Evolutionary conservation across 2,329 filamentous ascomycete genomes (phyloP), one percentile per base, ranked within the genome.

Genomic region (Clonostachys chloroleuca): DNA sequence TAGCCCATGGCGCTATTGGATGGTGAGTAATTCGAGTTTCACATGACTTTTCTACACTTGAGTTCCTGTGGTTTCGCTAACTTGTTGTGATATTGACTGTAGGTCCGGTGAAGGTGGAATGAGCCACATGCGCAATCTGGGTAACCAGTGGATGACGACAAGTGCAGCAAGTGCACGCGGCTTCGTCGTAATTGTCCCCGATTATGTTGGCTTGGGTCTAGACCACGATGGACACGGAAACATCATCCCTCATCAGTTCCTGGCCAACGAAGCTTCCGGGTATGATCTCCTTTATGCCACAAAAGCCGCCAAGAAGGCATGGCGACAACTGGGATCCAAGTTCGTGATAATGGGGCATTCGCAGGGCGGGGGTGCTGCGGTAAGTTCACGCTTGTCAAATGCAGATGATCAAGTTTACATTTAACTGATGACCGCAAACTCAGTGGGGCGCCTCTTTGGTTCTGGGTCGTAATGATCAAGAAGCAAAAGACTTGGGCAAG

Each of bases 281-380:
- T 65, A 66, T 37, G 75, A 78, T 51, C 47, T 71, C 0, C 55
- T 70, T 1, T 67, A 73, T 47, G 63, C 71, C 1, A 52, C 75
- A 6, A 40, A 59, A 17, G 74, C 75, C 2, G 68, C 70, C 0
- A 61, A 59, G 16, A 51, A 48, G 10, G 68, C 69, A 0, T 78
- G 53, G 63, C 0, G 52, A 56, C 2, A 52, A 57, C 0, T 54
- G 70, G 0, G 59, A 50, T 3, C 49, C 1, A 54, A 64, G 1
- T 78, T 72, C 42, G 69, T 74, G 4, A 59, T 65, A 14, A 62
- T 70, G 49, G 73, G 73, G 2, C 70, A 75, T 45, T 72, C 65
- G 8, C 70, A 77, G 52, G 74, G 74, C 9, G 73, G 71, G 8
- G 64, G 61, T 0, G 63, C 62, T 2, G 67, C 67, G 0, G 24